Percentiles rank a stretch among this genome's conserved stretches.
Conservation (phyloP, 2,329 filamentous ascomycete genomes). For the Pyrenochaeta sp. region DNA sequence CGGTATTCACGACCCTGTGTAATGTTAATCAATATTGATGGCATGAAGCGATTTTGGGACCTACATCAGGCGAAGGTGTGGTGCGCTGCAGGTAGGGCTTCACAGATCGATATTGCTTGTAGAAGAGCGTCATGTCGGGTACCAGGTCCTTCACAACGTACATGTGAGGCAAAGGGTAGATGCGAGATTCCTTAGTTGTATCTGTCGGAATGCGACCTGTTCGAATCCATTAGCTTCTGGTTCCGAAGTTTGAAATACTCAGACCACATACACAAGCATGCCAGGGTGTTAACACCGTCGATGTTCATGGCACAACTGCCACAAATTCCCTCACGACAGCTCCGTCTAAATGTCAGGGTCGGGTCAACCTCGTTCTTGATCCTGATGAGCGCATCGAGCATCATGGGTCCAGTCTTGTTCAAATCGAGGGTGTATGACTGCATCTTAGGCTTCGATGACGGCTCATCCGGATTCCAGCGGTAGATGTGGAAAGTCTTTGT, state of each 20-base stretch:
- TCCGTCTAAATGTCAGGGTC: slow-evolving; percentile 93
- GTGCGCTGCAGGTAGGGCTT: slow-evolving; percentile 97
- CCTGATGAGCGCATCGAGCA: slow-evolving; percentile 93
- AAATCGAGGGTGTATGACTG: slow-evolving; percentile 94
- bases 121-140: slow-evolving; percentile 96
- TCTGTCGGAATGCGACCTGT: slow-evolving; percentile 93
- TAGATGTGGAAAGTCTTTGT: slow-evolving; percentile 99
- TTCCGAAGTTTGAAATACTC: not conserved
- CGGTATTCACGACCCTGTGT: slow-evolving; percentile 86
- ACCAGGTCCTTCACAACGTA: slow-evolving; percentile 99
- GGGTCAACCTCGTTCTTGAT: slow-evolving; percentile 99
- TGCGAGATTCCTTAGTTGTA: slow-evolving; percentile 80
- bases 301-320: slow-evolving; percentile 99
- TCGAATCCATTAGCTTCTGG: slow-evolving; percentile 17
- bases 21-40: slow-evolving; percentile 22
- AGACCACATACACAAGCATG: slow-evolving; percentile 85
- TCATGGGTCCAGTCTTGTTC: slow-evolving; percentile 99
- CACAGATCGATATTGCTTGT: slow-evolving; percentile 99
- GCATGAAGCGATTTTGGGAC: slow-evolving; percentile 45
- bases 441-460: slow-evolving; percentile 92
- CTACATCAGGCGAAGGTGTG: slow-evolving; percentile 82
- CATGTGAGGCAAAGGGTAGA: slow-evolving; percentile 97
- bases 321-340: slow-evolving; percentile 97
- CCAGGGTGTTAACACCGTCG: slow-evolving; percentile 96
- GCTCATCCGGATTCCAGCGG: slow-evolving; percentile 96